phyloP scores from a whole-genome alignment of 306 rosid genomes.

The Lathyrus aphaca region DNA sequence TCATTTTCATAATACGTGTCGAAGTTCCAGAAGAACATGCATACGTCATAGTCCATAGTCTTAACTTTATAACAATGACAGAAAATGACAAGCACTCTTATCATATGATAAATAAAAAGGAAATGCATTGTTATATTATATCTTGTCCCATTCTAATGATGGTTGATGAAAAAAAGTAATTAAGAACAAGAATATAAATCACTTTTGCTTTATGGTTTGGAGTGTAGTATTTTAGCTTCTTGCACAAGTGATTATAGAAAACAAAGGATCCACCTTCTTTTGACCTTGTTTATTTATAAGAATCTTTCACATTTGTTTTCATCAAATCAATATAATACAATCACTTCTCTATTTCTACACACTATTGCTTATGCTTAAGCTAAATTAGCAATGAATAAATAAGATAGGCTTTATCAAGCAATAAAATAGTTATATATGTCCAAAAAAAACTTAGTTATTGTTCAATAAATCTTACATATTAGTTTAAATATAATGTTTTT shows the following conservation, averaged over 20 bases:
- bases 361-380: no score
- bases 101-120: slow-evolving; percentile 26
- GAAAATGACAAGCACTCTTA: slow-evolving; percentile 38
- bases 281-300: no score
- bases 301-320: no score
- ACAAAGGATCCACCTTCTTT: background rate
- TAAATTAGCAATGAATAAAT: no score
- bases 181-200: background rate
- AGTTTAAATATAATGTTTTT: no score
- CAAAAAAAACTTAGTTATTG: no score
- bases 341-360: no score
- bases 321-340: no score
- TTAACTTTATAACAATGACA: slow-evolving; percentile 24
- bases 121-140: slow-evolving; percentile 18
- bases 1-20: slow-evolving; percentile 6
- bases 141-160: background rate
- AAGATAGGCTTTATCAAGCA: no score
- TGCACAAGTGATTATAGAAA: background rate
- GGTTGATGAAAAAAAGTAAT: background rate
- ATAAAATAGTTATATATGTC: no score
- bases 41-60: slow-evolving; percentile 5
- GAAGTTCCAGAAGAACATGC: background rate
- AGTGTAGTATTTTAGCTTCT: background rate
- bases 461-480: no score
- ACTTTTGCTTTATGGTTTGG: slow-evolving; percentile 18